phyloP scores from a whole-genome alignment of 2,329 filamentous ascomycete species.

The Tolypocladium inflatum region DNA sequence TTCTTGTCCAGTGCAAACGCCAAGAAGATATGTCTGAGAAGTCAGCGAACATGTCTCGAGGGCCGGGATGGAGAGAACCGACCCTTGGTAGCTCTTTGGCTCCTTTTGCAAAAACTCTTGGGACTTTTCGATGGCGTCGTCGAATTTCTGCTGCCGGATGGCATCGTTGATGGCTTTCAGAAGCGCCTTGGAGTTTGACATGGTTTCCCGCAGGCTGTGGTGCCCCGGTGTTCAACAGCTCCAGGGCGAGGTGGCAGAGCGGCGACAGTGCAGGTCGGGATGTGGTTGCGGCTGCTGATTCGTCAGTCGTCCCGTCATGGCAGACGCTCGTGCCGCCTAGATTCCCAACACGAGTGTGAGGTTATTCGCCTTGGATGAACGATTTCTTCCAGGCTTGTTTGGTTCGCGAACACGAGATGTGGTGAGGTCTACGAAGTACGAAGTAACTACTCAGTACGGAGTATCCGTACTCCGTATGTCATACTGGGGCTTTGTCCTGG shows the following conservation, averaged over 20 bases:
- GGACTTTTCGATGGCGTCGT: conserved; percentile 62
- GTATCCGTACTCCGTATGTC: background rate
- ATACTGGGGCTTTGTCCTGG: background rate
- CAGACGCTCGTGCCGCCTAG: background rate
- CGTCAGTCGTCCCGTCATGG: background rate
- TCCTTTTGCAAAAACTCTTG: conserved; percentile 62
- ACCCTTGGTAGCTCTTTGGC: conserved; percentile 74
- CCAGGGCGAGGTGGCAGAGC: background rate
- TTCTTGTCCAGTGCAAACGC: conserved; percentile 78
- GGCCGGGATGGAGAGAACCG: conserved; percentile 18
- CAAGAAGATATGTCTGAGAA: conserved; percentile 65
- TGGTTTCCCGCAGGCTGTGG: conserved; percentile 12
- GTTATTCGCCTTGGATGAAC: background rate
- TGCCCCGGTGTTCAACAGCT: background rate
- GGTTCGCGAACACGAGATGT: background rate
- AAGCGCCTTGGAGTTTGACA: conserved; percentile 56
- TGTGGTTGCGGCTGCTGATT: background rate
- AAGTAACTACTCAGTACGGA: no score
- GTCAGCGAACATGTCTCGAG: conserved; percentile 4
- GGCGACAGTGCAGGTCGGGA: background rate
- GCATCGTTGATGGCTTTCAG: conserved; percentile 75
- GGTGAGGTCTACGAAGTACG: background rate
- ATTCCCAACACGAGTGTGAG: background rate
- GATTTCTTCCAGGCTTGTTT: background rate
- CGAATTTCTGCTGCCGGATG: conserved; percentile 70